phyloP scores from a whole-genome alignment of 257 asterid species.

The Jasminum sambac region DNA sequence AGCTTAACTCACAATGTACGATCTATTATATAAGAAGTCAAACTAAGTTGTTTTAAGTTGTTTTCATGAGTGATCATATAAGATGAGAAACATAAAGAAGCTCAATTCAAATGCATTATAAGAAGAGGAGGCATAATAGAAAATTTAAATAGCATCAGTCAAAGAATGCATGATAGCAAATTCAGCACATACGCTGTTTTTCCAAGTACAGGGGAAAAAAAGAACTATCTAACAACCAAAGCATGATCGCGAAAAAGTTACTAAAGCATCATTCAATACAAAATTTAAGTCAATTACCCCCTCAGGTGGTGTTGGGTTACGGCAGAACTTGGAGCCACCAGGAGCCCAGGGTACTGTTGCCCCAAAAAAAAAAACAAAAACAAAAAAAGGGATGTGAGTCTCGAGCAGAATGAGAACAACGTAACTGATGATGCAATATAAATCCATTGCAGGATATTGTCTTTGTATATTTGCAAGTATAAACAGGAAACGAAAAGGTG shows the following conservation, averaged over 20 bases:
- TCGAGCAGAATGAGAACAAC: conserved; percentile 4
- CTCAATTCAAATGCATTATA: background rate
- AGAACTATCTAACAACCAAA: background rate
- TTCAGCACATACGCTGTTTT: background rate
- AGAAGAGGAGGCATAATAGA: background rate
- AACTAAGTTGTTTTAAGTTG: background rate
- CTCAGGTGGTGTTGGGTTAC: conserved; percentile 85
- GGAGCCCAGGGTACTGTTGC: conserved; percentile 99
- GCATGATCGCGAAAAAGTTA: background rate
- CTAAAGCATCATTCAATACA: background rate
- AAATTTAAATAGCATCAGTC: background rate
- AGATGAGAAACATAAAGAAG: background rate
- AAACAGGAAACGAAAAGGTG: background rate
- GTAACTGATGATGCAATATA: background rate
- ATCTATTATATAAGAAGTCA: background rate
- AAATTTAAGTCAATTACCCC: conserved; percentile 62
- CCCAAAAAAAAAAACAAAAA: conserved; percentile 23
- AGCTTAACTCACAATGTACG: background rate
- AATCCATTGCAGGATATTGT: background rate
- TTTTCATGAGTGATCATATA: background rate
- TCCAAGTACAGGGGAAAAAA: background rate
- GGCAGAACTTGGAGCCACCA: conserved; percentile 91
- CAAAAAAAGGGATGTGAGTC: conserved; percentile 25
- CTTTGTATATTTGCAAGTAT: background rate
- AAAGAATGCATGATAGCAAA: background rate